Conservation (phyloP, 768 basidiomycete genomes). For the Collybiopsis luxurians region DNA sequence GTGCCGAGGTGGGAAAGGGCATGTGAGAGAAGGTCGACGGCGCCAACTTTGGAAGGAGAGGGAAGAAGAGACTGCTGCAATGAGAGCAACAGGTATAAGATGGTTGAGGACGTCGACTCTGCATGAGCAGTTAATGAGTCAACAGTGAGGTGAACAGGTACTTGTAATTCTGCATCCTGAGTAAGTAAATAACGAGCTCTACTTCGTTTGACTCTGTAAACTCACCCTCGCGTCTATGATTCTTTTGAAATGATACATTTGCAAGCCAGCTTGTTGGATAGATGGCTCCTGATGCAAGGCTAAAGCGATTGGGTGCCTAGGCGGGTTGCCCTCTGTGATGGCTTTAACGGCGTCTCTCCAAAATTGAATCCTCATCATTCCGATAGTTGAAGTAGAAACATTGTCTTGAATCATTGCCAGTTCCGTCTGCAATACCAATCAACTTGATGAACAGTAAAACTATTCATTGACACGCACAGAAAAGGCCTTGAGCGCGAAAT, state of each 20-base stretch:
- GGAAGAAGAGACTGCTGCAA: slow-evolving; percentile 52
- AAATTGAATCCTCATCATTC: slow-evolving; percentile 84
- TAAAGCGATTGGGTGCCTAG: slow-evolving; percentile 77
- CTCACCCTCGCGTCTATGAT: slow-evolving; percentile 68
- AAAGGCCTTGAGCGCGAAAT: slow-evolving; percentile 80
- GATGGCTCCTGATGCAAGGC: slow-evolving; percentile 58
- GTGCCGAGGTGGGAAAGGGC: slow-evolving; percentile 81
- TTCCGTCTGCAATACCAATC: slow-evolving; percentile 32
- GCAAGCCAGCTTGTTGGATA: slow-evolving; percentile 42
- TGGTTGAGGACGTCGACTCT: slow-evolving; percentile 77
- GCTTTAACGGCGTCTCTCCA: slow-evolving; percentile 80
- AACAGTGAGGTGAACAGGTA: slow-evolving; percentile 61
- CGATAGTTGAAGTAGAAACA: slow-evolving; percentile 70
- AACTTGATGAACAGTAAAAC: neutral
- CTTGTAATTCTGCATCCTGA: slow-evolving; percentile 66
- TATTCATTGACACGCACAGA: slow-evolving; percentile 51
- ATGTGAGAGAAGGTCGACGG: slow-evolving; percentile 45
- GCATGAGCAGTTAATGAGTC: slow-evolving; percentile 71
- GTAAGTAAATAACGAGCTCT: slow-evolving; percentile 14
- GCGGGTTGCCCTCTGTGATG: slow-evolving; percentile 66
- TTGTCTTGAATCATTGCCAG: slow-evolving; percentile 74
- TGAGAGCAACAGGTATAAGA: slow-evolving; percentile 74
- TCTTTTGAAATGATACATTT: slow-evolving; percentile 17
- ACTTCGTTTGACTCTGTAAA: slow-evolving; percentile 16
- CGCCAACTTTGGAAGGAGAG: slow-evolving; percentile 31